Conservation (phyloP, 164 flowering plant species). For the Stephania yunnanensis region DNA sequence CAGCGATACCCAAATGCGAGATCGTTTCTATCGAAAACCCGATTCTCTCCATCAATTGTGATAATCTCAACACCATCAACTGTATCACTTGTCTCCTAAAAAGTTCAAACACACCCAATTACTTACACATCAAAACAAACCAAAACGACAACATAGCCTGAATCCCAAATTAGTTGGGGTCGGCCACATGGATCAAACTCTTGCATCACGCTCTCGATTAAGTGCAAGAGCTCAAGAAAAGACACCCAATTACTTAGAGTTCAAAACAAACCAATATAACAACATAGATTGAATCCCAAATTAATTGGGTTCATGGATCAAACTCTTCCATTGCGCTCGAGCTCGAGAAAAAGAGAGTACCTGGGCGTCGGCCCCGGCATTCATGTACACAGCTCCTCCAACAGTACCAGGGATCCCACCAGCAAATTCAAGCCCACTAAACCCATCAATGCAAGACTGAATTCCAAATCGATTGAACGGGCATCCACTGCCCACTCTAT, state of each 20-base stretch:
- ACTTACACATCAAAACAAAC: not conserved
- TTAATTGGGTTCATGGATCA: too few relatives aligned
- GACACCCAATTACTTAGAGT: not conserved
- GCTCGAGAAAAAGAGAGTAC: slow-evolving; percentile 9
- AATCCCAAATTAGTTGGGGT: too few relatives aligned
- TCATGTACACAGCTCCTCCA: slow-evolving; percentile 48
- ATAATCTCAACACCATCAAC: slow-evolving; percentile 39
- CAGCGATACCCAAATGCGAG: slow-evolving; percentile 39
- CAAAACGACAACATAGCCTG: not conserved
- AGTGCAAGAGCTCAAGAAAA: not conserved
- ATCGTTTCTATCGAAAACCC: slow-evolving; percentile 22
- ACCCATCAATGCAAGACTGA: slow-evolving; percentile 34
- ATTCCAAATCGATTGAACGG: slow-evolving; percentile 35
- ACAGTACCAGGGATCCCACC: slow-evolving; percentile 52
- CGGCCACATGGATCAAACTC: too few relatives aligned
- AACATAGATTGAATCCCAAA: not conserved
- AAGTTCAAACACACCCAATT: not conserved
- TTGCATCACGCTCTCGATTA: too few relatives aligned
- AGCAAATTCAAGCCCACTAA: slow-evolving; percentile 49
- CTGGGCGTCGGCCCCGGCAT: slow-evolving; percentile 54
- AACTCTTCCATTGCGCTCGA: not conserved
- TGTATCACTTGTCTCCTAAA: slow-evolving; percentile 32
- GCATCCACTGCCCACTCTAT: slow-evolving; percentile 46
- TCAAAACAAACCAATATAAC: not conserved
- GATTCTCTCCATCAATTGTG: slow-evolving; percentile 26